These are phyloP conservation scores for Aureobasidium sp. DNA, from an alignment of 2,329 filamentous ascomycete genomes.

Conservation along the genomic window DNA sequence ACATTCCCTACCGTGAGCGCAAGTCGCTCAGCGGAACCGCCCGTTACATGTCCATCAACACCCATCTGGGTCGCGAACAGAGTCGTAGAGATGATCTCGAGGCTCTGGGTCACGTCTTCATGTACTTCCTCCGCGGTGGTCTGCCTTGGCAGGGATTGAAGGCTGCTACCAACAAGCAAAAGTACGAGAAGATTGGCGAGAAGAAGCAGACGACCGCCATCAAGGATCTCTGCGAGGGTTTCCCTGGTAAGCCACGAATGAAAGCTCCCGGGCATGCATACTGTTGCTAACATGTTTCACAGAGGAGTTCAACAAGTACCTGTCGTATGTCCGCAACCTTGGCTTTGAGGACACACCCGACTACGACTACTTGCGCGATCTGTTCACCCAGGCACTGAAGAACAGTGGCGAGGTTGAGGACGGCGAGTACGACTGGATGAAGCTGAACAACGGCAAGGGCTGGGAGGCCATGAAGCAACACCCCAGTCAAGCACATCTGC, in stretches of 20 bases:
- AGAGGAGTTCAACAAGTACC: slow-evolving; percentile 98
- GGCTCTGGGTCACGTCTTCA: slow-evolving; percentile 97
- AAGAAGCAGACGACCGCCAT: slow-evolving; percentile 99
- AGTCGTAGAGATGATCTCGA: slow-evolving; percentile 99
- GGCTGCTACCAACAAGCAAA: slow-evolving; percentile 99
- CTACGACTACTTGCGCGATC: slow-evolving; percentile 99
- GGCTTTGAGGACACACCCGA: slow-evolving; percentile 99
- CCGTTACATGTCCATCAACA: slow-evolving; percentile 98
- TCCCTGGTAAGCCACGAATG: slow-evolving; percentile 57
- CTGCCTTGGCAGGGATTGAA: slow-evolving; percentile 98
- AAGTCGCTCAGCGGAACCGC: slow-evolving; percentile 99
- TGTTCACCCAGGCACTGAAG: slow-evolving; percentile 97
- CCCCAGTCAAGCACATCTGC: slow-evolving; percentile 63
- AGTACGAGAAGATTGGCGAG: slow-evolving; percentile 99
- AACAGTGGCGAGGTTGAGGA: slow-evolving; percentile 91
- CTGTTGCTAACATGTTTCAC: slow-evolving; percentile 24
- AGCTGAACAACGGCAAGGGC: slow-evolving; percentile 85
- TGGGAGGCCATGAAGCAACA: slow-evolving; percentile 75
- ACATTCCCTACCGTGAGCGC: slow-evolving; percentile 93
- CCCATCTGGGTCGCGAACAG: slow-evolving; percentile 94
- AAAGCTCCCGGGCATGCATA: background rate
- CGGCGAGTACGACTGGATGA: slow-evolving; percentile 99
- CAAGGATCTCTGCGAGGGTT: slow-evolving; percentile 96
- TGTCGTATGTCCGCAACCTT: slow-evolving; percentile 97
- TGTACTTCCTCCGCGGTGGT: slow-evolving; percentile 98